Percentiles rank a stretch among this genome's conserved stretches.
These are phyloP conservation scores for Cladophialophora psammophila DNA, from an alignment of 2,329 filamentous ascomycete genomes.

Conservation along the genomic window DNA sequence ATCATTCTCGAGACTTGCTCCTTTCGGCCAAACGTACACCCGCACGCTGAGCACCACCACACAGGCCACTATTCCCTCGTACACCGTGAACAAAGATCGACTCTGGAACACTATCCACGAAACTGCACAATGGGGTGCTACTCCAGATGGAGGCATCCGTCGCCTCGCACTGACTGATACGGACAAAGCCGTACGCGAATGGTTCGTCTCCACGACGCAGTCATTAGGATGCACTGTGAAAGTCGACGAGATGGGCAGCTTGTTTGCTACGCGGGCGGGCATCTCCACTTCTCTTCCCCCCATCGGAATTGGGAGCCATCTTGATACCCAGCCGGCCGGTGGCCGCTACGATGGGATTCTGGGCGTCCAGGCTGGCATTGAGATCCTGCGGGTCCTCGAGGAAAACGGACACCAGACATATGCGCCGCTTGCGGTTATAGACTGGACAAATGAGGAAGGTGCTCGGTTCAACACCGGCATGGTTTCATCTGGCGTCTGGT, in stretches of 20 bases:
- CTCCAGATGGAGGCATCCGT: conserved; percentile 44
- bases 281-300: conserved; percentile 63
- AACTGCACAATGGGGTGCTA: conserved; percentile 21
- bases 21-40: background rate
- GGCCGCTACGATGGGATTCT: conserved; percentile 79
- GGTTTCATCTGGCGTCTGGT: conserved; percentile 80
- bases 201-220: conserved; percentile 72
- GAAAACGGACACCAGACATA: conserved; percentile 73
- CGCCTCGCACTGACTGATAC: conserved; percentile 74
- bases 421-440: conserved; percentile 75
- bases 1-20: background rate
- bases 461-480: conserved; percentile 79
- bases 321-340: conserved; percentile 60
- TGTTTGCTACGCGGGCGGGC: conserved; percentile 75
- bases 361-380: conserved; percentile 74
- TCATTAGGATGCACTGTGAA: conserved; percentile 71
- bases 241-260: conserved; percentile 79
- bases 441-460: conserved; percentile 84
- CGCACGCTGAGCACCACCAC: conserved; percentile 10
- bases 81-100: conserved; percentile 21
- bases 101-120: conserved; percentile 23
- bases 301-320: conserved; percentile 73
- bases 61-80: conserved; percentile 1
- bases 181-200: conserved; percentile 75
- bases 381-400: conserved; percentile 71